Conservation (phyloP, 83 land plant genomes). For the Thuja plicata region DNA sequence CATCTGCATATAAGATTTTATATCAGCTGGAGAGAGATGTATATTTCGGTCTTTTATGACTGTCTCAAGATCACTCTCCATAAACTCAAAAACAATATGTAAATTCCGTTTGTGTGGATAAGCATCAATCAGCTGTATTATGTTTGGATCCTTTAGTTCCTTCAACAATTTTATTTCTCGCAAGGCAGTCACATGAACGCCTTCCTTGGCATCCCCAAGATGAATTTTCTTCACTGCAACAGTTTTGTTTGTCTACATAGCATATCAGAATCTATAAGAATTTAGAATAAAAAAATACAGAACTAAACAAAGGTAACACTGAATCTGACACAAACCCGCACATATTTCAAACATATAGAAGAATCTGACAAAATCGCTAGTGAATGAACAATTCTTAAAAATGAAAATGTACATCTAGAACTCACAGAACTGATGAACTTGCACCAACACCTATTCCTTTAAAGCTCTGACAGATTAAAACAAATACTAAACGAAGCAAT, state of each 20-base stretch:
- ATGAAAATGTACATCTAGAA: not conserved
- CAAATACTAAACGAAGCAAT: not conserved
- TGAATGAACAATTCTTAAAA: not conserved
- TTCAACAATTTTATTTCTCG: slow-evolving; percentile 96
- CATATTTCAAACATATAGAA: not conserved
- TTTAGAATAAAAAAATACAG: not conserved
- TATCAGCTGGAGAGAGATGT: slow-evolving; percentile 90
- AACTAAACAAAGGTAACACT: not conserved
- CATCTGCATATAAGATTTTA: slow-evolving; percentile 96
- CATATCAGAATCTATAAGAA: slow-evolving; percentile 2
- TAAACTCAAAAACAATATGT: slow-evolving; percentile 97
- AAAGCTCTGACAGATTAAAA: not conserved
- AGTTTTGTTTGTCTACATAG: slow-evolving; percentile 75
- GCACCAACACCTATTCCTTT: not conserved
- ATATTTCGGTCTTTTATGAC: slow-evolving; percentile 92
- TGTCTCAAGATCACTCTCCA: slow-evolving; percentile 98
- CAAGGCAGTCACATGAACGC: slow-evolving; percentile 93
- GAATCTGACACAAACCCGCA: not conserved
- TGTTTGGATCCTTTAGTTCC: slow-evolving; percentile 90
- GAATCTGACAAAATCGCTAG: not conserved
- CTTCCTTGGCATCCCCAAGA: slow-evolving; percentile 92
- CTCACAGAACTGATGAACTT: not conserved
- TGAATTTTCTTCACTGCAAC: slow-evolving; percentile 97
- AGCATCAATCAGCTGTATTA: slow-evolving; percentile 94
- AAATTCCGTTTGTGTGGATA: slow-evolving; percentile 95